Base-by-base conservation (phyloP, 208 protist genomes). In the Phytomonas sp. region DNA sequence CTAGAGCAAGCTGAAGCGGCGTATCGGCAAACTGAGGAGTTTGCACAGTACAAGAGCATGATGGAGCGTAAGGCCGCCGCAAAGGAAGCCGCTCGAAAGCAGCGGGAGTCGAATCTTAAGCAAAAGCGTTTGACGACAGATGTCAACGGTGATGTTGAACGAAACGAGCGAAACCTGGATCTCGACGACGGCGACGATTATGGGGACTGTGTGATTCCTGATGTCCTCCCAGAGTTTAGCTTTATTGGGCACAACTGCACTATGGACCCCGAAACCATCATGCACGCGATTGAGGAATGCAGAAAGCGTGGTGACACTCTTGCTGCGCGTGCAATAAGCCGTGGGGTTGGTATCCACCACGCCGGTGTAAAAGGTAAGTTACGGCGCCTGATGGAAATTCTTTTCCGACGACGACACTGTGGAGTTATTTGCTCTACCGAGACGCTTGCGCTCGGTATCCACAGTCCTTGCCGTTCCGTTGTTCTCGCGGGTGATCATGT, bases 381-480 rank as follows among this genome's bases (percentile, higher is more conserved):
- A 71, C 82, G 93, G 34, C 78, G 91, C 26, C 66, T 84, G 60
- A 95, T 98, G 64, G 97, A 99, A 71, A 76, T 84, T 42, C 81
- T 99, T 61, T 99, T 98, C 86, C 93, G 97, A 42, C 72, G 78
- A 4, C 80, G 85, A 0, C 76, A 95, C 72, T 88, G 97, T 67
- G 82, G 82, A n/a, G 88, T 98, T 45, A 90, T 98, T 66, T 87
- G 97, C 70, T 87, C 92, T 30, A 98, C 96, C 10, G 89, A 88
- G 69, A 97, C 94, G 40, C 84, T 99, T 33, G 94, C 96, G n/a
- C 81, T 98, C 12, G 96, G 97, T 69, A 88, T 99, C 66, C 94
- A 98, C 85, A 97, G 97, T 78, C 97, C 97, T 0, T 98, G 94
- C 79, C 92, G 91, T 62, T 96, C 92, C 65, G 94, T 98, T 59